These are phyloP conservation scores for Tulasnella sp. DNA, from an alignment of 768 basidiomycete genomes.

Conservation along the genomic window DNA sequence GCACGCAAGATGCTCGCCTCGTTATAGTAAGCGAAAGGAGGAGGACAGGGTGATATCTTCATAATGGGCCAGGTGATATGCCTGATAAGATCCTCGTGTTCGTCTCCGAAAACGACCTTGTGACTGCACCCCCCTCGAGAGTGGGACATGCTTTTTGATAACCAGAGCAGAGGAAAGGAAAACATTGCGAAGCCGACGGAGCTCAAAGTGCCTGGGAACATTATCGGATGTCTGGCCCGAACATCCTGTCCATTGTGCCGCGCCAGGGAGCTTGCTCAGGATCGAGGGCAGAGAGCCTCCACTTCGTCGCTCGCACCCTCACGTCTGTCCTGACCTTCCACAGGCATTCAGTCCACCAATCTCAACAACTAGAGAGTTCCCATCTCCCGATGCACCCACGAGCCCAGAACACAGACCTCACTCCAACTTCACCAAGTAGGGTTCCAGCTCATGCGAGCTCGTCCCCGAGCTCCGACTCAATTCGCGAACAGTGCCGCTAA, in stretches of 20 bases:
- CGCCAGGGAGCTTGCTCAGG: slow-evolving; percentile 11
- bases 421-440: background rate
- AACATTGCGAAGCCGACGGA: slow-evolving; percentile 21
- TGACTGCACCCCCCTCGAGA: background rate
- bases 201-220: background rate
- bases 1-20: background rate
- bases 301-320: slow-evolving; percentile 4
- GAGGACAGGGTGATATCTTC: slow-evolving; percentile 6
- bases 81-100: slow-evolving; percentile 10
- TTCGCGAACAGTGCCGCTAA: background rate
- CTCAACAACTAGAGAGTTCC: background rate
- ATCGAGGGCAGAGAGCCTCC: slow-evolving; percentile 16
- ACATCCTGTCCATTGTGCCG: slow-evolving; percentile 3
- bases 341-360: slow-evolving; percentile 9
- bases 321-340: slow-evolving; percentile 13
- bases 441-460: background rate
- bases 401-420: slow-evolving; percentile 15
- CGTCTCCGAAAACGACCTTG: slow-evolving; percentile 18
- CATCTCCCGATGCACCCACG: slow-evolving; percentile 15
- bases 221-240: background rate
- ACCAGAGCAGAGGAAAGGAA: slow-evolving; percentile 15
- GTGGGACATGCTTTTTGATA: background rate
- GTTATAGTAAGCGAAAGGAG: slow-evolving; percentile 1
- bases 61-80: slow-evolving; percentile 7
- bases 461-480: background rate